These are phyloP conservation scores for Pichia californica DNA, from an alignment of 805 yeast genomes.

Conservation along the genomic window DNA sequence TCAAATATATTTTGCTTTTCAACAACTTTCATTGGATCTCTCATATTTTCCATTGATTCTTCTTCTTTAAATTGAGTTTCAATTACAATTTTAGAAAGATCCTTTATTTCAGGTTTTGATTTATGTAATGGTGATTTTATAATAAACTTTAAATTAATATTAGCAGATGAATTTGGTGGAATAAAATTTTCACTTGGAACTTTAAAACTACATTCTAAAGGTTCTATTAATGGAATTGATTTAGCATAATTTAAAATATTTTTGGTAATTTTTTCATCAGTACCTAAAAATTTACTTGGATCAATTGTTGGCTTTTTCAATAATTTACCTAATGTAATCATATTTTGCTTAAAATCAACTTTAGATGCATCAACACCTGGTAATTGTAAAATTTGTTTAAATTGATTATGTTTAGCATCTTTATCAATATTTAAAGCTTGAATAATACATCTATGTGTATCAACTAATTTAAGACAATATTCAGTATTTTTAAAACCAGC, in stretches of 20 bases:
- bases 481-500: constrained; percentile 70
- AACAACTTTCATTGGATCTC: constrained; percentile 64
- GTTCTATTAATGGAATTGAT: constrained; percentile 60
- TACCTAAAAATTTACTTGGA: constrained; percentile 50
- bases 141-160: constrained; percentile 67
- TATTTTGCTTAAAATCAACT: constrained; percentile 42
- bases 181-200: constrained; percentile 82
- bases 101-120: constrained; percentile 41
- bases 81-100: constrained; percentile 29
- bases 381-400: constrained; percentile 70
- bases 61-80: constrained; percentile 42
- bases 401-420: constrained; percentile 37
- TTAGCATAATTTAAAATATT: constrained; percentile 50
- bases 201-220: constrained; percentile 63
- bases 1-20: constrained; percentile 67
- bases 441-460: constrained; percentile 60
- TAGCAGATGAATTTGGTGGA: constrained; percentile 67
- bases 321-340: constrained; percentile 64
- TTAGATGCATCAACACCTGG: constrained; percentile 58
- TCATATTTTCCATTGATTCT: constrained; percentile 57
- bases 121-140: constrained; percentile 69
- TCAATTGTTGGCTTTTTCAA: constrained; percentile 53
- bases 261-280: constrained; percentile 31
- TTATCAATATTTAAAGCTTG: constrained; percentile 55
- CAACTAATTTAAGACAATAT: constrained; percentile 52